Base-by-base conservation (phyloP, 768 basidiomycete genomes). In the Boletus edulis region DNA sequence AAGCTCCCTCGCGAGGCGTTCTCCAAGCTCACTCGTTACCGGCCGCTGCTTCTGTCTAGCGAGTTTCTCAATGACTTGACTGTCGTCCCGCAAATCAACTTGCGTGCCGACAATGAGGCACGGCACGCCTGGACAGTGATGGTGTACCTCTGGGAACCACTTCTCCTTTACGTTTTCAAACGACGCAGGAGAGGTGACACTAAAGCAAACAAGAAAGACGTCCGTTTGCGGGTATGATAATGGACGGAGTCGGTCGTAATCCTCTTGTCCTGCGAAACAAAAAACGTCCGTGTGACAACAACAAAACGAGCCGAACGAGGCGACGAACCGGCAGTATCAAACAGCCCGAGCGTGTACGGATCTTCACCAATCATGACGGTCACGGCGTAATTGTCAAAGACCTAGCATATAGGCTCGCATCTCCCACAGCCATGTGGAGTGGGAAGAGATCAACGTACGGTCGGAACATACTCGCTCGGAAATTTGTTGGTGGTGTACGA, bases 301-400 rank as follows among this genome's bases (percentile, higher is more conserved):
- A 43, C 29, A 51, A 3, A 40, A 9, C 2, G 32, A 47, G 13
- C 39, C 43, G 14, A 50, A 44, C 6, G 17, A 54, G n/a, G 51
- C 11, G 46, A 81, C 90, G 64, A 60, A 94, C 94, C 94, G 64
- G 97, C 97, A 56, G 97, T 99, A 81, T 99, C 97, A 74, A 98
- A 99, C 62, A 99, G 74, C 53, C 97, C 97, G 69, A 99, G 77
- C 61, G 97, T 98, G 74, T 98, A 98, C 50, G 97, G 96, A 75
- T 98, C 96, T 67, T 98, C 97, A 50, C 96, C 96, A 76, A 99
- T 98, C 97, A 99, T 98, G 55, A 99, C 97, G n/a, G 96, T 98
- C 58, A 98, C 97, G 58, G 97, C 97, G 76, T 95, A 95, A 75
- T 96, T 96, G 75, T 96, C 92, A 73, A 94, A 94, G 56, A 94